Evolutionary conservation across 2,329 filamentous ascomycete species (phyloP), one percentile per base, ranked within the genome.

Genomic region (Phyllachora maydis): DNA sequence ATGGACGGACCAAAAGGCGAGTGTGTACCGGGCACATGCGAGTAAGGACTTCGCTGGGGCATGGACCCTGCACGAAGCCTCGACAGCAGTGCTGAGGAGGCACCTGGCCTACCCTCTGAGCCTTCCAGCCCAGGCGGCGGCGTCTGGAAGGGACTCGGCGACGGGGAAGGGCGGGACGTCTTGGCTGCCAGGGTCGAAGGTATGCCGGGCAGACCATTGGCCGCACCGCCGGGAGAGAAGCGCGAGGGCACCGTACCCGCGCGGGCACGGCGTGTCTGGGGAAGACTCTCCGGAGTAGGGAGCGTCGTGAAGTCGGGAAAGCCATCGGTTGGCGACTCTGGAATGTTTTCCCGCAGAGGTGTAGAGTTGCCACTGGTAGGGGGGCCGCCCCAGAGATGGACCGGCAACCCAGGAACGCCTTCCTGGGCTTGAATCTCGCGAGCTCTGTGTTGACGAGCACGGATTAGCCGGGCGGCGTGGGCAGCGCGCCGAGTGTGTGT

Each of bases 401-500:
- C 49, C 47, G 59, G 61, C 39, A 65, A 61, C 41, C 59, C 72
- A 43, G 57, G 54, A 23, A 92, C 61, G 24, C 83, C 83, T 62
- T 95, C 85, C 53, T 93, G 83, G 26, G 83, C 83, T 54, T 95
- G 85, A 31, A 95, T 93, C 50, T 98, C 88, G 46, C 88, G 68
- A 35, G 88, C 83, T 43, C 85, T 92, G 44, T 15, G 26, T 25
- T 24, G 18, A 14, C 27, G 22, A 22, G 27, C 13, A 28, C 26
- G 25, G 32, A 19, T 28, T 27, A 36, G 30, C 24, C 17, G 25
- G 22, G 15, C 10, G 23, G 14, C 12, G 8, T 14, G 11, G 16
- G 15, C n/a, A 22, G 19, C 22, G 7, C 12, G 9, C 11, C 21
- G 19, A 33, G 19, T 20, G 26, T 31, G 28, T 29, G 35, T 32